Conservation (phyloP, 345 rosid genomes). For the Lumnitzera racemosa region DNA sequence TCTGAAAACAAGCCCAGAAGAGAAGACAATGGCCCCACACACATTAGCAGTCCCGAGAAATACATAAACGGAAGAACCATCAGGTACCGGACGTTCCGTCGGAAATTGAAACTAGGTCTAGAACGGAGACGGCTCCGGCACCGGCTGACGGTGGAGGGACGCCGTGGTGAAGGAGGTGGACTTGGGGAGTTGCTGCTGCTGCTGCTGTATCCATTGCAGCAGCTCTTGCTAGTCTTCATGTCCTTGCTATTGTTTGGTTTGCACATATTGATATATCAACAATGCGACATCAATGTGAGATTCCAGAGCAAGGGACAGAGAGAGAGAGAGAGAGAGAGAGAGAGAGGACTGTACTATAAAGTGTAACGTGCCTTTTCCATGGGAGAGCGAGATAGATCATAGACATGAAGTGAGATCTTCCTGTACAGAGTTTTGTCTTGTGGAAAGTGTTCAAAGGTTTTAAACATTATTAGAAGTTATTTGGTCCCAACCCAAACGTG, state of each 20-base stretch:
- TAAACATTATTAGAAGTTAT: no score
- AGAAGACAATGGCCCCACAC: constrained; percentile 72
- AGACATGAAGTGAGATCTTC: neutral
- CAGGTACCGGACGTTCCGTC: constrained; percentile 57
- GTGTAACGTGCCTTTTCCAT: no score
- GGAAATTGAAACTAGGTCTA: constrained; percentile 45
- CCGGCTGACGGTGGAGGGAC: constrained; percentile 31
- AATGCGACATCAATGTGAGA: no score
- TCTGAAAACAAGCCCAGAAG: constrained; percentile 33
- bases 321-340: constrained; percentile 2
- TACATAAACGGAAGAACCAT: constrained; percentile 54
- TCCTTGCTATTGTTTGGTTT: constrained; percentile 2
- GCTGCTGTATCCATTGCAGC: constrained; percentile 24
- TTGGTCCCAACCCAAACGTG: no score
- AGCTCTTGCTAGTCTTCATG: constrained; percentile 8
- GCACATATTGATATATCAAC: no score
- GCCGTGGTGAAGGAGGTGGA: constrained; percentile 64
- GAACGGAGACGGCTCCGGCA: constrained; percentile 48
- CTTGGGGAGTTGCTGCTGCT: constrained; percentile 62
- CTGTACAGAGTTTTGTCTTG: neutral
- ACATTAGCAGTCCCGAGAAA: constrained; percentile 66
- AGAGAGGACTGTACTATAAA: neutral
- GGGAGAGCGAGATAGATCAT: neutral
- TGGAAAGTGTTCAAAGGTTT: no score
- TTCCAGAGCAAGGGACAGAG: no score